Evolutionary conservation across 2,329 filamentous ascomycete genomes (phyloP).

Genomic region (Lasiodiplodia gonubiensis): DNA sequence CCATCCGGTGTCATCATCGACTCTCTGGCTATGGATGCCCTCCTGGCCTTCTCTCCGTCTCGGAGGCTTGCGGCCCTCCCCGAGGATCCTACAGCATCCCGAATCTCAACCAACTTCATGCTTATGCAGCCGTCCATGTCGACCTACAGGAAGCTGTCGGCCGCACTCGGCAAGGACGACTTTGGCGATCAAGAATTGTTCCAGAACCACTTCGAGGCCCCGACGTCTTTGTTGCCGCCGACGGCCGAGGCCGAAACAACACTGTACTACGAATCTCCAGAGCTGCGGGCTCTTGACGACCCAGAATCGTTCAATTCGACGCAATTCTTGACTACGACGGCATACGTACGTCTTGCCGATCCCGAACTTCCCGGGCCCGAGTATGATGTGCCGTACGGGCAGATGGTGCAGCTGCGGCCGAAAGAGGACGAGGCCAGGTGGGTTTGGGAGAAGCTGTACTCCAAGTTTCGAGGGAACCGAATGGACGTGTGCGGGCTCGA

Average conservation of each 20-base stretch:
- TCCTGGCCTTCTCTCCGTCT: slow-evolving; percentile 49
- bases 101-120: slow-evolving; percentile 46
- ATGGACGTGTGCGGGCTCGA: slow-evolving; percentile 61
- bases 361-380: slow-evolving; percentile 57
- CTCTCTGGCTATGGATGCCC: slow-evolving; percentile 52
- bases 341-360: slow-evolving; percentile 55
- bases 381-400: slow-evolving; percentile 54
- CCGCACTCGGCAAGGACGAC: slow-evolving; percentile 34
- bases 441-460: slow-evolving; percentile 58
- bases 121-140: slow-evolving; percentile 45
- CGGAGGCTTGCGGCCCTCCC: slow-evolving; percentile 45
- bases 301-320: slow-evolving; percentile 51
- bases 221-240: slow-evolving; percentile 41
- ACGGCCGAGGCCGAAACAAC: slow-evolving; percentile 45
- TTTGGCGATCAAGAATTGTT: slow-evolving; percentile 42
- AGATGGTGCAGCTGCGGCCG: slow-evolving; percentile 50
- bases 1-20: slow-evolving; percentile 54
- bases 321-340: slow-evolving; percentile 49
- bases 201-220: slow-evolving; percentile 39
- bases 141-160: slow-evolving; percentile 40
- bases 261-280: slow-evolving; percentile 44
- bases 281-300: slow-evolving; percentile 34
- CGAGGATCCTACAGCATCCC: slow-evolving; percentile 38
- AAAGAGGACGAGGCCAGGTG: slow-evolving; percentile 53
- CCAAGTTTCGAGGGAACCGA: slow-evolving; percentile 54